phyloP scores from a whole-genome alignment of 1,284 basidiomycete species.

The Anthracocystis walkeri region DNA sequence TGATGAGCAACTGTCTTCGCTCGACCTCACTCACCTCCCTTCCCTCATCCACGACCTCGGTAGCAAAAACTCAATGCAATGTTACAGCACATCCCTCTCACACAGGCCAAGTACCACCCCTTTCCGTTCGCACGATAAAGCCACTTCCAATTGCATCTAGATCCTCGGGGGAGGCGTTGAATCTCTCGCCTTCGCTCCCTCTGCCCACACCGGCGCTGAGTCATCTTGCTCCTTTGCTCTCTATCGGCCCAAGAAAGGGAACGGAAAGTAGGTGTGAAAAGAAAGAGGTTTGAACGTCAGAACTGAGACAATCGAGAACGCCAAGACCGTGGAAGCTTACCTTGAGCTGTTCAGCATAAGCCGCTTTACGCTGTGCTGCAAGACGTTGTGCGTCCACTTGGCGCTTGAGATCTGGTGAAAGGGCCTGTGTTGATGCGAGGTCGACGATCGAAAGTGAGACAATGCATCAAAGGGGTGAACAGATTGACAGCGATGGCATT shows the following conservation, averaged over 20 bases:
- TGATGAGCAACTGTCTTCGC: no score
- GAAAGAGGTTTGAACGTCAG: not conserved
- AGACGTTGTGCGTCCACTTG: constrained; percentile 57
- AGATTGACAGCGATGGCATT: no score
- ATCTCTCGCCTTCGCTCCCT: constrained; percentile 39
- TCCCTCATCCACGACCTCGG: no score
- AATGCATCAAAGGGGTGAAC: not conserved
- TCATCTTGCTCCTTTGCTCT: constrained; percentile 51
- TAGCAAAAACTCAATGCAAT: no score
- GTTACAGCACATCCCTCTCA: no score
- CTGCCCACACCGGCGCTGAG: constrained; percentile 53
- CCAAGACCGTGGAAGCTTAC: constrained; percentile 24
- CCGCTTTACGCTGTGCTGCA: constrained; percentile 54
- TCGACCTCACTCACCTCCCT: no score
- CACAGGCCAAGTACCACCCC: no score
- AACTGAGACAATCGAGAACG: not conserved
- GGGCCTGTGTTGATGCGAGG: constrained; percentile 15
- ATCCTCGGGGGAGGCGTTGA: constrained; percentile 50
- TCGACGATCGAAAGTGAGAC: not conserved
- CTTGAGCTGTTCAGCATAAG: constrained; percentile 59
- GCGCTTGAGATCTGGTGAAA: constrained; percentile 62
- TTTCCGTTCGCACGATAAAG: not conserved
- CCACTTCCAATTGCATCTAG: not conserved
- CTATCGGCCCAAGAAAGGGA: constrained; percentile 12
- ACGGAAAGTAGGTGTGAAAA: not conserved